Percentiles rank a stretch among this genome's conserved stretches.
These are phyloP conservation scores for Phytophthora pini DNA, from an alignment of 352 stramenopile genomes.

Conservation along the genomic window DNA sequence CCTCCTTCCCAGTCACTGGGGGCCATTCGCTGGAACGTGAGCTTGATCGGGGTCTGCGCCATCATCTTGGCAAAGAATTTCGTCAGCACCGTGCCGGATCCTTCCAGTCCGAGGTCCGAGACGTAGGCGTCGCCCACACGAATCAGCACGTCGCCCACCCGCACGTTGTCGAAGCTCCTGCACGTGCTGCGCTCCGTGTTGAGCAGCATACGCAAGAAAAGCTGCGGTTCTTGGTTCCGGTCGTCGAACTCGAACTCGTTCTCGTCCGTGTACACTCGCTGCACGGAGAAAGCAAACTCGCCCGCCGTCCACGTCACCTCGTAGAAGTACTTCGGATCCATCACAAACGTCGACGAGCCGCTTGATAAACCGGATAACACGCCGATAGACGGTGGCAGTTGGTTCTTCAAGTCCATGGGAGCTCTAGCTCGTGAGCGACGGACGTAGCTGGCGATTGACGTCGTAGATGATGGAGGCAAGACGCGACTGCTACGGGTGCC, in stretches of 20 bases:
- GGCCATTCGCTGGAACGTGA: slow-evolving; percentile 78
- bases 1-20: slow-evolving; percentile 74
- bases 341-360: slow-evolving; percentile 61
- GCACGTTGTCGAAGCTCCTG: slow-evolving; percentile 65
- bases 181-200: slow-evolving; percentile 78
- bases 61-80: slow-evolving; percentile 75
- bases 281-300: slow-evolving; percentile 80
- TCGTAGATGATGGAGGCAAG: slow-evolving; percentile 20
- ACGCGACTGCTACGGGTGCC: slow-evolving; percentile 3
- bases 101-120: slow-evolving; percentile 69
- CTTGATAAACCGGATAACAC: slow-evolving; percentile 66
- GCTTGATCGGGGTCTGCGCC: slow-evolving; percentile 55
- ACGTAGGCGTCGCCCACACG: slow-evolving; percentile 62
- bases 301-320: slow-evolving; percentile 64
- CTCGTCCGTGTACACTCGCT: slow-evolving; percentile 68
- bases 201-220: slow-evolving; percentile 78
- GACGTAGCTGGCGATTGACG: slow-evolving; percentile 30
- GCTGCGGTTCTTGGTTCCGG: slow-evolving; percentile 41
- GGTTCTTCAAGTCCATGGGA: slow-evolving; percentile 57
- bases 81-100: slow-evolving; percentile 59
- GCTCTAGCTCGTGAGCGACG: slow-evolving; percentile 53
- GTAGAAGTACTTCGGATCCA: slow-evolving; percentile 64
- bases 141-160: slow-evolving; percentile 70
- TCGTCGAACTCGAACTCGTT: slow-evolving; percentile 50
- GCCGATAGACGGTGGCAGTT: slow-evolving; percentile 67